Evolutionary conservation across 768 basidiomycete species (phyloP), one percentile per base, ranked within the genome.

Genomic region (Omphalotus guepiniiformis): DNA sequence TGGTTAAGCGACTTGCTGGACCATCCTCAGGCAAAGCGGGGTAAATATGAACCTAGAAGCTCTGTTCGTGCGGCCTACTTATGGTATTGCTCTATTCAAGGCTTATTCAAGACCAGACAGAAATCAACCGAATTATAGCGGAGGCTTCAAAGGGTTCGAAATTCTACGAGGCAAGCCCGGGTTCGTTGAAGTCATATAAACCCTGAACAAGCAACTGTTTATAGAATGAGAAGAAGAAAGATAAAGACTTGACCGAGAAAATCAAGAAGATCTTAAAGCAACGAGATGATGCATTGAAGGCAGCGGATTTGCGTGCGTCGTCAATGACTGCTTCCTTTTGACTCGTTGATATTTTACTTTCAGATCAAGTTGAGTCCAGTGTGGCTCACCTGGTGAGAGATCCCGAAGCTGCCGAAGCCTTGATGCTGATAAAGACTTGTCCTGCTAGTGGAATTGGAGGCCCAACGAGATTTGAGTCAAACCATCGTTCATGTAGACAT

Each of bases 401-500:
- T n/a, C n/a, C n/a, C n/a, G n/a, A n/a, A n/a, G 85, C 58, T 3
- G 12, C 9, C 16, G 11, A 3, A 18, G 5, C 15, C 32, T 41
- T 37, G 19, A 1, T 2, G 48, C 32, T 11, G 39, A 30, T 30
- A 16, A 27, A 28, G 15, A 53, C 30, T 27, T 46, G 22, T 38
- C 49, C 30, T 30, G 88, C 70, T 94, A 3, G 65, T 69, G 16
- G 82, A 87, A 50, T 71, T 95, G 3, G 92, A 95, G 62, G 66
- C 72, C 2, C 72, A 79, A 41, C 71, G 93, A 38, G 93, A 97
- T 61, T 67, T 97, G 23, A 76, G 78, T 2, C 89, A 94, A 63
- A 76, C 68, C 16, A 89, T 99, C 50, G 88, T 97, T 4, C 93
- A 98, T 60, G 83, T 96, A 25, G 96, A 99, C 59, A 93, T 94